Conservation (phyloP, 129 eudicot genomes). For the Centrapalus pauciflorus region DNA sequence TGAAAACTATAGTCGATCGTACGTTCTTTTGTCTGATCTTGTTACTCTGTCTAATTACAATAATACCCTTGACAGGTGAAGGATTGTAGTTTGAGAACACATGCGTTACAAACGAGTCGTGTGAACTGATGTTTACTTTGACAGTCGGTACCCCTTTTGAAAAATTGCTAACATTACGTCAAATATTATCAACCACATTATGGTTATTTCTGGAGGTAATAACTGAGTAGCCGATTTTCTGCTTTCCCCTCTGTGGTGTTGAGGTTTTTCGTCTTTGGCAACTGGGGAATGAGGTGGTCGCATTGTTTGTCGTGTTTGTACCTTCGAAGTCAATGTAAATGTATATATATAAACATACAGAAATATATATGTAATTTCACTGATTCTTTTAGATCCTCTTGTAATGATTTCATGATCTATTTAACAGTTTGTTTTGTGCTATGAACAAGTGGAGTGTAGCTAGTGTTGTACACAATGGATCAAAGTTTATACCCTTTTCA, state of each 20-base stretch:
- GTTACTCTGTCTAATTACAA: not conserved
- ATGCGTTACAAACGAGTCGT: conserved; percentile 50
- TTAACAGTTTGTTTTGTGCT: not conserved
- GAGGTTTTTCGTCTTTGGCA: conserved; percentile 4
- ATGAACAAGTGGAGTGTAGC: conserved; percentile 4
- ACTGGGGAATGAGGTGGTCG: not conserved
- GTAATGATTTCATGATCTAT: not conserved
- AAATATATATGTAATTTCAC: conserved; percentile 9
- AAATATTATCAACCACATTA: conserved; percentile 13
- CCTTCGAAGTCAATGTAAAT: conserved; percentile 19
- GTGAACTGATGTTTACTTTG: conserved; percentile 43
- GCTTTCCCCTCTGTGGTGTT: conserved; percentile 16
- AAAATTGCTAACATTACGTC: conserved; percentile 44
- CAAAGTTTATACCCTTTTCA: not conserved
- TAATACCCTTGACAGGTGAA: conserved; percentile 53
- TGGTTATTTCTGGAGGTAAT: conserved; percentile 11
- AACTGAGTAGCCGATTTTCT: conserved; percentile 23
- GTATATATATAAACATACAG: conserved; percentile 22
- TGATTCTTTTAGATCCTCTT: conserved; percentile 20
- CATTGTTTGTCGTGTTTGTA: conserved; percentile 8
- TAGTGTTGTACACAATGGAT: not conserved
- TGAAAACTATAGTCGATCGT: not conserved
- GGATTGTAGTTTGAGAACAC: conserved; percentile 87
- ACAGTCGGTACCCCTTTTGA: conserved; percentile 29
- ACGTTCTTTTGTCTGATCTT: not conserved